A percentile compares a stretch with the other conserved stretches of the same genome.
phyloP scores from a whole-genome alignment of 768 basidiomycete genomes.

The Amanita subjunquillea region DNA sequence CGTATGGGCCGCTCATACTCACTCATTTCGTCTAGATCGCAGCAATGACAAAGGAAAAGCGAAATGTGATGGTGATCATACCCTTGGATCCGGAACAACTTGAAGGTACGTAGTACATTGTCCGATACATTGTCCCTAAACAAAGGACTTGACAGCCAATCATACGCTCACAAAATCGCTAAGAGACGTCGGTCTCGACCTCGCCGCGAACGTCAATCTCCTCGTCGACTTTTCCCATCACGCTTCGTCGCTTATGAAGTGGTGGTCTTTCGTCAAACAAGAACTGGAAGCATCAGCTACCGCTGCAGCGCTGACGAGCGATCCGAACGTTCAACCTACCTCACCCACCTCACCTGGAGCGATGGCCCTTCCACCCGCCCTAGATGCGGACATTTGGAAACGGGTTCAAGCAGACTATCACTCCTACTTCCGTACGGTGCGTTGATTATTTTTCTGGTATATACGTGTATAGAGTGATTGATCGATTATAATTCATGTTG shows the following conservation, averaged over 20 bases:
- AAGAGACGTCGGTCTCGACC: constrained; percentile 25
- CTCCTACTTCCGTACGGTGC: constrained; percentile 10
- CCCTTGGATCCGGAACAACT: constrained; percentile 23
- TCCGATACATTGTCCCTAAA: background rate
- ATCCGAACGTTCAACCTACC: constrained; percentile 3
- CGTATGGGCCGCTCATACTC: background rate
- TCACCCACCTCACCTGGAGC: constrained; percentile 1
- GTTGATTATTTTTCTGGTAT: constrained; percentile 1
- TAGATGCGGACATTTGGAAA: constrained; percentile 1
- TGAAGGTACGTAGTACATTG: constrained; percentile 12
- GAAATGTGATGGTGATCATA: constrained; percentile 18
- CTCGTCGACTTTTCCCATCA: constrained; percentile 21
- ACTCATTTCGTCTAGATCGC: constrained; percentile 19
- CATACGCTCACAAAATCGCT: constrained; percentile 21
- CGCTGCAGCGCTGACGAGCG: constrained; percentile 5
- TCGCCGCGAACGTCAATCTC: constrained; percentile 26
- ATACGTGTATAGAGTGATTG: too few relatives aligned
- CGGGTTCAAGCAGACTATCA: background rate
- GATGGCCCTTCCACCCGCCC: constrained; percentile 1
- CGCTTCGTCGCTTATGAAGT: constrained; percentile 16
- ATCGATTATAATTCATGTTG: background rate
- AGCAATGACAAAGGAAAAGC: constrained; percentile 25
- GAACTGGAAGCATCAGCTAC: constrained; percentile 14
- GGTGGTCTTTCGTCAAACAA: constrained; percentile 22
- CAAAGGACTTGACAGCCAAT: constrained; percentile 11